Conservation (phyloP, 768 basidiomycete species). For the Russula vinacea region DNA sequence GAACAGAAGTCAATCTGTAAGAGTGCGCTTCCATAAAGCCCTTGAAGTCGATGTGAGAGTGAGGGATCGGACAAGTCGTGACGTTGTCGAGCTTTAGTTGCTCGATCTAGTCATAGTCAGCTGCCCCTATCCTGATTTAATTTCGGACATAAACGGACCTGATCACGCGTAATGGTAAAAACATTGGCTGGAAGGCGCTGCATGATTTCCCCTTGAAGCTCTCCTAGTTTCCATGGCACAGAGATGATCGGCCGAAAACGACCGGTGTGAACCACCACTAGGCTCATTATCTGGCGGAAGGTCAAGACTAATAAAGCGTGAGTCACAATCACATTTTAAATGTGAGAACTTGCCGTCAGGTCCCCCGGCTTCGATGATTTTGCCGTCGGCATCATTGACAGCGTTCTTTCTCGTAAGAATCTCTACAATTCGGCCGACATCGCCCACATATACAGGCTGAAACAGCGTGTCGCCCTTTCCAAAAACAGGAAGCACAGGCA, state of each 20-base stretch:
- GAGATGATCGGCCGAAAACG: constrained; percentile 58
- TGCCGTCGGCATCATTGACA: constrained; percentile 39
- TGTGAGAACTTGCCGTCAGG: constrained; percentile 47
- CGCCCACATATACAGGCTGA: constrained; percentile 71
- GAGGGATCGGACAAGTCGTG: constrained; percentile 38
- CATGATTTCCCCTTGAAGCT: constrained; percentile 59
- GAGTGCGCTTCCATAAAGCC: constrained; percentile 34
- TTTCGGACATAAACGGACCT: constrained; percentile 42
- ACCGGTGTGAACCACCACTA: constrained; percentile 53
- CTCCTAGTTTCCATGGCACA: constrained; percentile 60
- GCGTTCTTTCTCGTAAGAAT: constrained; percentile 50
- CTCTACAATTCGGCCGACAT: constrained; percentile 61
- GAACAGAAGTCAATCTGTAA: constrained; percentile 32
- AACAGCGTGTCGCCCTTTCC: constrained; percentile 63
- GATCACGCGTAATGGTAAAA: constrained; percentile 67
- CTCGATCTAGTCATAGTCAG: constrained; percentile 45
- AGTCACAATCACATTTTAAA: constrained; percentile 30
- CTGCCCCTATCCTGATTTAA: neutral
- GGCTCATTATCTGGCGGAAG: constrained; percentile 63
- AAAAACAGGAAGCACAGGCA: constrained; percentile 77
- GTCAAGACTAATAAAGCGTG: constrained; percentile 52
- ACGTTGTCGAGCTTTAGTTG: constrained; percentile 63
- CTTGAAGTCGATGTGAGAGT: constrained; percentile 34
- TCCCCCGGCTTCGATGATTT: constrained; percentile 48
- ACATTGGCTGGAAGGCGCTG: constrained; percentile 61